Percentiles rank a stretch among this genome's conserved stretches.
These are phyloP conservation scores for Butyriboletus loyo DNA, from an alignment of 768 basidiomycete species.

Conservation along the genomic window DNA sequence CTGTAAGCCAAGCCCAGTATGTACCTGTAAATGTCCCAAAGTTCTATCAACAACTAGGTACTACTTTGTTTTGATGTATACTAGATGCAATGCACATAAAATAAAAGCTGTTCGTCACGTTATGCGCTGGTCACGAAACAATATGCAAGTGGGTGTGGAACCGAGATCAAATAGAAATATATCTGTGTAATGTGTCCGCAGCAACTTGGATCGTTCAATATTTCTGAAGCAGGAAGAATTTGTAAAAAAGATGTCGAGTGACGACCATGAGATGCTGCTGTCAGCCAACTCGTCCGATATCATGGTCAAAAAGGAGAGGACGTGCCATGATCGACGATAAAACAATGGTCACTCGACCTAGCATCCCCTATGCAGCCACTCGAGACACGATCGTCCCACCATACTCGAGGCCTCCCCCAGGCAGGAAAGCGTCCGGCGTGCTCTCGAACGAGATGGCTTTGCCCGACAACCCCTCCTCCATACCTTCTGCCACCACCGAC, in stretches of 20 bases:
- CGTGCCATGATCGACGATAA: not conserved
- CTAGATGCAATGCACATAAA: constrained; percentile 4
- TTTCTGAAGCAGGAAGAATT: not conserved
- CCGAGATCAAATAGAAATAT: constrained; percentile 8
- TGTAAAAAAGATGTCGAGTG: not conserved
- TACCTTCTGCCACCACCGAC: constrained; percentile 7
- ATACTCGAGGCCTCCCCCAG: constrained; percentile 27
- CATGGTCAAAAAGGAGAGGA: not conserved
- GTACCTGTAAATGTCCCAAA: not conserved
- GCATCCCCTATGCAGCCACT: constrained; percentile 23
- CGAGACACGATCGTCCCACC: constrained; percentile 38
- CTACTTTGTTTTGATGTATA: not conserved
- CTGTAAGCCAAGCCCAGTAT: not conserved
- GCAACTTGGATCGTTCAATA: not conserved
- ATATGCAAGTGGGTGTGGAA: not conserved
- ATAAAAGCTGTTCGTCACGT: not conserved
- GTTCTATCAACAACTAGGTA: not conserved
- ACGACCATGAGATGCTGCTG: not conserved
- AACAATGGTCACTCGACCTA: not conserved
- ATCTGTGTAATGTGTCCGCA: constrained; percentile 15
- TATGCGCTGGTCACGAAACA: constrained; percentile 10
- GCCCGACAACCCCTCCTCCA: constrained; percentile 19
- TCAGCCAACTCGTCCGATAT: not conserved
- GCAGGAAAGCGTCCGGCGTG: constrained; percentile 31
- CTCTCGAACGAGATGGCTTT: constrained; percentile 36